These are phyloP conservation scores for Achaetomium macrosporum DNA, from an alignment of 2,329 filamentous ascomycete genomes.

Conservation along the genomic window DNA sequence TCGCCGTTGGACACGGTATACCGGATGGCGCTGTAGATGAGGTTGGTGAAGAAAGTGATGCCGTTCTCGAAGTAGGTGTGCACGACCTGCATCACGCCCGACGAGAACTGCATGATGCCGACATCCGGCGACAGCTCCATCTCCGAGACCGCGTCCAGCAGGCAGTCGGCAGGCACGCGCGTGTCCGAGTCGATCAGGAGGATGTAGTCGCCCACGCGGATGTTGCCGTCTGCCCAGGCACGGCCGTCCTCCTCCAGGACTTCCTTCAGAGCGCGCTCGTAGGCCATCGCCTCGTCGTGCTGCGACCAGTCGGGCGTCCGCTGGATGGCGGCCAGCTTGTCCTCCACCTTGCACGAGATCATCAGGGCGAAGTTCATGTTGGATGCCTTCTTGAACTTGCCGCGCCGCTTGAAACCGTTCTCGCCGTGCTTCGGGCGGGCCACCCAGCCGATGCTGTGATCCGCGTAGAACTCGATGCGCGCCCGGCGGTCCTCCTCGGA, in stretches of 20 bases:
- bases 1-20: conserved; percentile 74
- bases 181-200: conserved; percentile 74
- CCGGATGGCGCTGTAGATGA: conserved; percentile 70
- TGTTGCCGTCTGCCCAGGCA: conserved; percentile 78
- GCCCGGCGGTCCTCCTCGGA: conserved; percentile 55
- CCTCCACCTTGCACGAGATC: conserved; percentile 64
- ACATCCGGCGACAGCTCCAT: conserved; percentile 77
- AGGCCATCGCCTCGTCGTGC: conserved; percentile 60
- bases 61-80: conserved; percentile 67
- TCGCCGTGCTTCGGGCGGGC: conserved; percentile 59
- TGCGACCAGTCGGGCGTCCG: conserved; percentile 61
- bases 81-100: conserved; percentile 73
- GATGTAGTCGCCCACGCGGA: conserved; percentile 80
- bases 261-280: conserved; percentile 58
- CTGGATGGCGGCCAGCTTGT: conserved; percentile 54
- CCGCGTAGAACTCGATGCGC: conserved; percentile 62
- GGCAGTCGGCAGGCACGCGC: conserved; percentile 68
- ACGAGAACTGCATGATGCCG: conserved; percentile 72
- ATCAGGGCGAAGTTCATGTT: conserved; percentile 69
- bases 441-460: conserved; percentile 65
- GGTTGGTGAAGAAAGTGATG: conserved; percentile 66
- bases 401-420: conserved; percentile 55
- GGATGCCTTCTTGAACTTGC: conserved; percentile 66
- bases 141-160: conserved; percentile 73
- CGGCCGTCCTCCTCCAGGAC: conserved; percentile 62